Evolutionary conservation across 78 protist genomes (phyloP).

Genomic region (Dictyostelium capitatum): DNA sequence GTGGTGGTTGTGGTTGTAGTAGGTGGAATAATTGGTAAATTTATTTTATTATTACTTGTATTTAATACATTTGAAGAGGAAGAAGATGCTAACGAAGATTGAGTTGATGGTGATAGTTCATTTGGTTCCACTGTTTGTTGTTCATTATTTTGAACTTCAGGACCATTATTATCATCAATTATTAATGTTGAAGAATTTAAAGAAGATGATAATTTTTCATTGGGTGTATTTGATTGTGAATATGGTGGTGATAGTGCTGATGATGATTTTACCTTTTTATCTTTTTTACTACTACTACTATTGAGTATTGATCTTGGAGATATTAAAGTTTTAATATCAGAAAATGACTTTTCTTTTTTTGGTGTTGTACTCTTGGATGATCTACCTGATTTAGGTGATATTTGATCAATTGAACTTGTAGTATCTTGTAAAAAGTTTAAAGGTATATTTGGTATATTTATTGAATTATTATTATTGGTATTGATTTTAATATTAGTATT

Average conservation of each 20-base stretch:
- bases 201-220: not conserved
- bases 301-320: conserved; percentile 20
- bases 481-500: not conserved
- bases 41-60: not conserved
- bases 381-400: conserved; percentile 7
- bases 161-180: not conserved
- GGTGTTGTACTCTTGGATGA: not conserved
- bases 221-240: not conserved
- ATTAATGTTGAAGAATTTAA: not conserved
- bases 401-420: not conserved
- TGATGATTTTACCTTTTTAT: conserved; percentile 27
- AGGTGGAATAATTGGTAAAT: not conserved
- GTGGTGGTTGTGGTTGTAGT: not conserved
- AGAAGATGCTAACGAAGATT: not conserved
- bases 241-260: conserved; percentile 13
- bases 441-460: conserved; percentile 1
- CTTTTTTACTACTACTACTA: not conserved
- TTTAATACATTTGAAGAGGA: not conserved
- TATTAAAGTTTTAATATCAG: not conserved
- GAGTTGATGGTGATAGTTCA: not conserved
- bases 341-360: conserved; percentile 19
- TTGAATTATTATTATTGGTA: not conserved
- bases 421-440: conserved; percentile 17
- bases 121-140: not conserved
- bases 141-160: not conserved